Conservation (phyloP, 192 early-diverging fungal species). For the Entomortierella parvispora region DNA sequence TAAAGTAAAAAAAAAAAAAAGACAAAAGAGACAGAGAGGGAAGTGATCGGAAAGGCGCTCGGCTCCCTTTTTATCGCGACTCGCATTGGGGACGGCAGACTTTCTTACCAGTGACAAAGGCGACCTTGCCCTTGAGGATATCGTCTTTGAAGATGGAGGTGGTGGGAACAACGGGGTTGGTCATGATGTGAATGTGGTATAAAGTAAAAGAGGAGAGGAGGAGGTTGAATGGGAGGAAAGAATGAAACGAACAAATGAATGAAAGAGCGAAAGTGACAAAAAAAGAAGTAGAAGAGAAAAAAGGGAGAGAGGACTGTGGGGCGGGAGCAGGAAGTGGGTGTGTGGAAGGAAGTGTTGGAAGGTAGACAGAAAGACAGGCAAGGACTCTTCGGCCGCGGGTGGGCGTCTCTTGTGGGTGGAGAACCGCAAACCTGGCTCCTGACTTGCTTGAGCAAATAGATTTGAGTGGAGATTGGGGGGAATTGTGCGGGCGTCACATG, state of each 20-base stretch:
- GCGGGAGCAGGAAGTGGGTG: no score
- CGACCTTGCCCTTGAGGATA: conserved; percentile 68
- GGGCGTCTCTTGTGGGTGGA: no score
- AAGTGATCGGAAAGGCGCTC: background rate
- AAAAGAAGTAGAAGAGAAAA: background rate
- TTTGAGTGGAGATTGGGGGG: no score
- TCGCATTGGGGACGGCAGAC: no score
- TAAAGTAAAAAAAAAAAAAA: background rate
- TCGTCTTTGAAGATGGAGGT: conserved; percentile 52
- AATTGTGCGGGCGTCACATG: no score
- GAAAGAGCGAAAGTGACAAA: background rate
- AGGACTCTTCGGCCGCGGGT: no score
- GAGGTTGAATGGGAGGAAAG: background rate
- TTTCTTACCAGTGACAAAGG: conserved; percentile 63
- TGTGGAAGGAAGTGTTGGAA: no score
- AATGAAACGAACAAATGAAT: no score
- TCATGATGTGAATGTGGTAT: conserved; percentile 12
- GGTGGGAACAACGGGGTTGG: conserved; percentile 36
- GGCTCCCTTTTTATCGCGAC: no score
- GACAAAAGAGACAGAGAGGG: background rate
- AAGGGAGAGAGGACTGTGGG: background rate
- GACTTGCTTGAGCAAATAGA: no score
- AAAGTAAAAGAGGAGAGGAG: background rate
- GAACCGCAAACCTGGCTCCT: no score
- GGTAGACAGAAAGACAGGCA: no score